Percentiles rank a stretch among this genome's conserved stretches.
These are phyloP conservation scores for Steccherinum ochraceum DNA, from an alignment of 768 basidiomycete genomes.

Conservation along the genomic window DNA sequence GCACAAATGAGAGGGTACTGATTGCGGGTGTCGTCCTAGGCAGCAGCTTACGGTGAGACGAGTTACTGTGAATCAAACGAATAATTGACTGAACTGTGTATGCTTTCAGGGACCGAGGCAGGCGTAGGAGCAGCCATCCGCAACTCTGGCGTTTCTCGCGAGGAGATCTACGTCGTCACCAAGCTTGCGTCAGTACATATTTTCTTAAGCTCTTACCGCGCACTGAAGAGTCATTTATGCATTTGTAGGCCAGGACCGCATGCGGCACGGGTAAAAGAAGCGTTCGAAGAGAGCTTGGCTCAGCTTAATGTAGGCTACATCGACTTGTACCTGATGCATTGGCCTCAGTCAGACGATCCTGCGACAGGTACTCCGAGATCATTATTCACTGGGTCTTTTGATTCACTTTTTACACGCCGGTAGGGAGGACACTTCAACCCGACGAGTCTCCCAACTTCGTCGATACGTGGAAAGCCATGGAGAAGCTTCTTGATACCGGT, in stretches of 20 bases:
- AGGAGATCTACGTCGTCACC: conserved; percentile 43
- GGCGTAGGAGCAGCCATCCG: conserved; percentile 39
- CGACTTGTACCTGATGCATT: conserved; percentile 14
- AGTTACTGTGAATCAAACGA: too few species aligned
- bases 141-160: conserved; percentile 38
- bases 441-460: conserved; percentile 19
- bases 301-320: conserved; percentile 9
- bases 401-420: background rate
- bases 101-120: conserved; percentile 33
- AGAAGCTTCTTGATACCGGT: conserved; percentile 25
- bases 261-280: conserved; percentile 1
- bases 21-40: too few species aligned
- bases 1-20: too few species aligned
- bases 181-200: conserved; percentile 36
- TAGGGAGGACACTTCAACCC: conserved; percentile 7
- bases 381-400: background rate
- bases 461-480: conserved; percentile 32
- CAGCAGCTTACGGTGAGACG: background rate
- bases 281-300: conserved; percentile 6
- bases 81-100: background rate
- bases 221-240: background rate
- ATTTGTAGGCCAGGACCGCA: background rate
- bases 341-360: conserved; percentile 5
- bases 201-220: background rate
- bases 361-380: too few species aligned